Conservation (phyloP, 148 eudicot species). For the Mesembryanthemum crystallinum region DNA sequence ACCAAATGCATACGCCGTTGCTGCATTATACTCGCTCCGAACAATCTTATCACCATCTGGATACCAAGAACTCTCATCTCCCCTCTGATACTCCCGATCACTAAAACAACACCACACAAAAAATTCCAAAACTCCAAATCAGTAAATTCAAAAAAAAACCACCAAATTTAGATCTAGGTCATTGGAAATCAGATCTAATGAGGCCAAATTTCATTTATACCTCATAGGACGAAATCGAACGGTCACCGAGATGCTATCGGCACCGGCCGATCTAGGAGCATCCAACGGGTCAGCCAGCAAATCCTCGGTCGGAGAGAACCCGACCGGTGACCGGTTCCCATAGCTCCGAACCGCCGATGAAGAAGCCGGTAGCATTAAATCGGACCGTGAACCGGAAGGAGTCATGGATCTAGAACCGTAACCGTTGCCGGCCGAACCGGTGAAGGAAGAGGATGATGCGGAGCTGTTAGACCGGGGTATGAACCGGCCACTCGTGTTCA, state of each 20-base stretch:
- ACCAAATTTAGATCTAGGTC: not conserved
- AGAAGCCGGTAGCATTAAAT: conserved; percentile 24
- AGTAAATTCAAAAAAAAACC: conserved; percentile 36
- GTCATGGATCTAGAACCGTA: conserved; percentile 57
- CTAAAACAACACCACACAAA: conserved; percentile 32
- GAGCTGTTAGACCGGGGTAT: conserved; percentile 57
- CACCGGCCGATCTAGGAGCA: conserved; percentile 49
- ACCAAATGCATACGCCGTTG: conserved; percentile 89
- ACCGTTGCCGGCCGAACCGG: conserved; percentile 35
- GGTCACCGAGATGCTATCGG: conserved; percentile 92
- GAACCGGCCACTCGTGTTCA: conserved; percentile 44
- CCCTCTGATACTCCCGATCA: conserved; percentile 79
- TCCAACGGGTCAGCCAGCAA: conserved; percentile 46
- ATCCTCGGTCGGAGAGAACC: conserved; percentile 52
- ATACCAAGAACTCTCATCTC: conserved; percentile 92
- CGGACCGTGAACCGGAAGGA: conserved; percentile 35
- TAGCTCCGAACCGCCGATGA: conserved; percentile 18
- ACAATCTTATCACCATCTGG: conserved; percentile 86
- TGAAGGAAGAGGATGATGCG: conserved; percentile 37
- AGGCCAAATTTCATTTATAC: conserved; percentile 24
- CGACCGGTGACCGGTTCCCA: conserved; percentile 56
- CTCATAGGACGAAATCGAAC: conserved; percentile 88
- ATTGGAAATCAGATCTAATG: conserved; percentile 21
- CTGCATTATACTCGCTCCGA: conserved; percentile 81
- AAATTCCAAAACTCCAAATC: conserved; percentile 60